These are phyloP conservation scores for Cyclotella kingstonii DNA, from an alignment of 108 stramenopile genomes.

Conservation along the genomic window DNA sequence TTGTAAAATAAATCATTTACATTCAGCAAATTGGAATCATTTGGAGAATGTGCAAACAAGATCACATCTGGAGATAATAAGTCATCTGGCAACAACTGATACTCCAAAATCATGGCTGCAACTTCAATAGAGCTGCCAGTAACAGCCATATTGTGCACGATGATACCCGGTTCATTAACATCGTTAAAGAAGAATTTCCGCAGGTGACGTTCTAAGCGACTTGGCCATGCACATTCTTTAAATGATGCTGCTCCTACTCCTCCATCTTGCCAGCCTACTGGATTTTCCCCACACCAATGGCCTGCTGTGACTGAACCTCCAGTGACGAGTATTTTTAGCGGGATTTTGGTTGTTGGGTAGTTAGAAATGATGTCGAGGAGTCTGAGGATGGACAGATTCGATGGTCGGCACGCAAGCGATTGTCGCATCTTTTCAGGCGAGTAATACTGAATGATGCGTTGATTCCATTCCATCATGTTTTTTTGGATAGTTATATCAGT, in stretches of 20 bases:
- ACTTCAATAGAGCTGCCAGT: neutral
- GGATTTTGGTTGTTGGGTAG: conserved; percentile 2
- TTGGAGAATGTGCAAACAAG: conserved; percentile 9
- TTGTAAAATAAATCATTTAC: conserved; percentile 4
- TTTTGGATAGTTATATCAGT: conserved; percentile 1
- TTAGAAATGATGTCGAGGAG: conserved; percentile 10
- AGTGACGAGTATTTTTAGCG: conserved; percentile 13
- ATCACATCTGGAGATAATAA: conserved; percentile 9
- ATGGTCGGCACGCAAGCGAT: neutral
- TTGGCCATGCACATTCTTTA: conserved; percentile 14
- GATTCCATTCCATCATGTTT: conserved; percentile 12
- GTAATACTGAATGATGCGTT: conserved; percentile 2
- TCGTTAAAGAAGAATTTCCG: conserved; percentile 12
- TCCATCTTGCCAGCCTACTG: conserved; percentile 16
- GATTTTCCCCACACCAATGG: conserved; percentile 9
- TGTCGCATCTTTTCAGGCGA: conserved; percentile 1
- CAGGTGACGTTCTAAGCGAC: conserved; percentile 9
- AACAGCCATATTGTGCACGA: conserved; percentile 8
- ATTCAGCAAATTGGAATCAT: conserved; percentile 11
- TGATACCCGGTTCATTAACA: neutral
- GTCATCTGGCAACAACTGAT: conserved; percentile 8
- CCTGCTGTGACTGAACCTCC: conserved; percentile 11
- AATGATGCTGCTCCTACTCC: conserved; percentile 9
- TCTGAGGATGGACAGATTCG: neutral
- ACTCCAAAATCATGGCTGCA: conserved; percentile 10